Evolutionary conservation across 768 basidiomycete genomes (phyloP).

Genomic region (Mycena olivaceomarginata): DNA sequence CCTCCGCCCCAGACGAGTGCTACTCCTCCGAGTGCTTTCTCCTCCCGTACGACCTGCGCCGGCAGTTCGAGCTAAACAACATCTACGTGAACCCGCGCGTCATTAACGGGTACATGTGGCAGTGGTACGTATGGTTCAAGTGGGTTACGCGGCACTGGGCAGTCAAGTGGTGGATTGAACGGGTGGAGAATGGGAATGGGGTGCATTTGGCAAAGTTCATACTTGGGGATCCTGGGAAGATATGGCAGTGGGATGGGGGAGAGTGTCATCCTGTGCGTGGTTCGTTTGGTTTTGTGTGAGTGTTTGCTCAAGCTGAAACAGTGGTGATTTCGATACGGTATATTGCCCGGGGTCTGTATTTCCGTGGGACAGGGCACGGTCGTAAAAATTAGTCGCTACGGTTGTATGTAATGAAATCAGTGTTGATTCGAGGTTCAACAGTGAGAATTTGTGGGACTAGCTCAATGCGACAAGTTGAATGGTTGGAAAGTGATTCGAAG

Average conservation of each 20-base stretch:
- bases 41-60: conserved; percentile 59
- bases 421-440: too few relatives aligned
- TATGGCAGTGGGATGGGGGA: conserved; percentile 26
- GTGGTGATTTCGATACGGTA: too few relatives aligned
- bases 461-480: too few relatives aligned
- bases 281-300: too few relatives aligned
- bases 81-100: conserved; percentile 62
- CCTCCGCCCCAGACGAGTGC: conserved; percentile 47
- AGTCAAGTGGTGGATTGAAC: conserved; percentile 58
- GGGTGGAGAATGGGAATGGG: conserved; percentile 8
- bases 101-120: conserved; percentile 57
- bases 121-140: conserved; percentile 57
- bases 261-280: conserved; percentile 30
- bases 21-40: conserved; percentile 62
- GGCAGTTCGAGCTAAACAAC: conserved; percentile 40
- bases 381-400: too few relatives aligned
- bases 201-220: not conserved
- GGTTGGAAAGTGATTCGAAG: too few relatives aligned
- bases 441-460: too few relatives aligned
- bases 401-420: too few relatives aligned
- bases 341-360: too few relatives aligned
- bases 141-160: conserved; percentile 59
- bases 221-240: not conserved
- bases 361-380: too few relatives aligned
- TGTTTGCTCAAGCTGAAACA: too few relatives aligned